Percentiles rank a stretch among this genome's conserved stretches.
Conservation (phyloP, 2,329 filamentous ascomycete genomes). For the Exophiala viscosa region DNA sequence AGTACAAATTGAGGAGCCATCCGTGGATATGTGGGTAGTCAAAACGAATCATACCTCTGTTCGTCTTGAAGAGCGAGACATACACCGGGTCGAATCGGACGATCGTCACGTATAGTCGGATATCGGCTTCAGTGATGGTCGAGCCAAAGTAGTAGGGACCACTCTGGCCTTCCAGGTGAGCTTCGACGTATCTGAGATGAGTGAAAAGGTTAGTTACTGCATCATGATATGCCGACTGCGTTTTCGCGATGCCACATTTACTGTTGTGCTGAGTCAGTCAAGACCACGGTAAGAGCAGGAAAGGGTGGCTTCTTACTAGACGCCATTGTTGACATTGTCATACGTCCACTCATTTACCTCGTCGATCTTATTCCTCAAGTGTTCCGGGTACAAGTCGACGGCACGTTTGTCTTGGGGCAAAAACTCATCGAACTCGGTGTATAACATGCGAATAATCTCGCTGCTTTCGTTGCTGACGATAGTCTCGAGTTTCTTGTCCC, state of each 20-base stretch:
- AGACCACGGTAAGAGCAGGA: neutral
- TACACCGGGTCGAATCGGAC: constrained; percentile 68
- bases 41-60: constrained; percentile 58
- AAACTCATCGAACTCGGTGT: constrained; percentile 67
- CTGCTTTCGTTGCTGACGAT: constrained; percentile 86
- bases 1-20: constrained; percentile 46
- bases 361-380: constrained; percentile 63
- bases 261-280: constrained; percentile 33
- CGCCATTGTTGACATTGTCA: constrained; percentile 53
- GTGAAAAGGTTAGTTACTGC: constrained; percentile 66
- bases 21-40: constrained; percentile 51
- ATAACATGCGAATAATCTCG: constrained; percentile 82
- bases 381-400: constrained; percentile 58
- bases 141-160: constrained; percentile 68
- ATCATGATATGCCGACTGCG: constrained; percentile 69
- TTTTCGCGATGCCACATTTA: constrained; percentile 69
- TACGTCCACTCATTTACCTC: constrained; percentile 74
- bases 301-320: constrained; percentile 14
- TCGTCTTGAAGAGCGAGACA: constrained; percentile 76
- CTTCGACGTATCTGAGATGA: constrained; percentile 67
- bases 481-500: constrained; percentile 67
- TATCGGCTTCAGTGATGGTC: constrained; percentile 70
- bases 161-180: constrained; percentile 53
- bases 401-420: constrained; percentile 57
- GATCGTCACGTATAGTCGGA: constrained; percentile 65